Base-by-base conservation (phyloP, 108 stramenopile species). In the Pseudonitzschia delicatissima region DNA sequence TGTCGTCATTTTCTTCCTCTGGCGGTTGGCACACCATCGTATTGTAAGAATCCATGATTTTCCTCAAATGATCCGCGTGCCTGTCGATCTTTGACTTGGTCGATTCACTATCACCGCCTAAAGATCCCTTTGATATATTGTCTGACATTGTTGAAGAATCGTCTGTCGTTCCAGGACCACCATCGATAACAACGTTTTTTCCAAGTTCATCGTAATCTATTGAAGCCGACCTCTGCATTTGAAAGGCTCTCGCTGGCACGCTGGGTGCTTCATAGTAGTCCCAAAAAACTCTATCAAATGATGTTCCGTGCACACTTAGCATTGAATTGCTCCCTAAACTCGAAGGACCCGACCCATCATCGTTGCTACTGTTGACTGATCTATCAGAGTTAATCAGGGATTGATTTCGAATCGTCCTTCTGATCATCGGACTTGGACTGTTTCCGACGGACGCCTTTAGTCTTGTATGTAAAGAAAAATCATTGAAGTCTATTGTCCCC, bases 201-300 rank as follows among this genome's bases (percentile, higher is more conserved):
- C 23, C 35, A 8, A 52, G 26, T 17, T 42, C 32, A n/a, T 74
- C 69, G 34, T 71, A 68, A 36, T 77, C 72, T 25, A 77, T 44
- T 5, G 82, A 83, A 6, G 68, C 64, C 1, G 75, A 77, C 0
- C 78, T 44, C 50, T 83, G 78, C 25, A 83, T 69, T 63, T 77
- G 75, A 61, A 76, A 45, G n/a, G 47, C 39, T 23, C 35, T 39
- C 25, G 23, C 55, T 17, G 47, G 27, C 2, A 51, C 29, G 13
- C 42, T 31, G 21, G 72, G 69, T 17, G 73, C 57, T 27, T 53
- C 71, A 7, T 45, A 60, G 4, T 57, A 69, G n/a, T 66, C 71
- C 78, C 73, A 76, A 33, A 72, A 45, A 5, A 64, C 60, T 20
- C 79, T 51, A 37, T 80, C 79, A 32, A 67, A 80, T 12, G 75